Conservation (phyloP, 2,329 filamentous ascomycete genomes). For the Botrytis deweyae region DNA sequence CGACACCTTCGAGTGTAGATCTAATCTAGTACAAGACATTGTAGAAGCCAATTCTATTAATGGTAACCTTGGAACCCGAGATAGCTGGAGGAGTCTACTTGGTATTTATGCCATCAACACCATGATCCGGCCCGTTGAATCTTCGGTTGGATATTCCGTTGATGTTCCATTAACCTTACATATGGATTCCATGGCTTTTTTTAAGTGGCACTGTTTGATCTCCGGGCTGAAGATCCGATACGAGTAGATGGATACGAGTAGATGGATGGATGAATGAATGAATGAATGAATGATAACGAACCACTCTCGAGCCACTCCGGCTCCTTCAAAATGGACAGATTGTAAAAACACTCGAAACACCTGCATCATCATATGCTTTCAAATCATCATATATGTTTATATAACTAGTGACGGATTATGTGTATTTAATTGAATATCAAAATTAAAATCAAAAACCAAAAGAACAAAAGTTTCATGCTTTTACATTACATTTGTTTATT, state of each 20-base stretch:
- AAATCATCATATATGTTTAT: neutral
- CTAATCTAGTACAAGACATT: neutral
- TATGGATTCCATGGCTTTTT: neutral
- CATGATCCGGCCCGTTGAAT: constrained; percentile 4
- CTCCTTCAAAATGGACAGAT: neutral
- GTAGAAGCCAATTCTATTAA: neutral
- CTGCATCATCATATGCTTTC: neutral
- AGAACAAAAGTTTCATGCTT: neutral
- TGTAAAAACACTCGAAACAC: neutral
- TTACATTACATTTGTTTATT: neutral
- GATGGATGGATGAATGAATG: neutral
- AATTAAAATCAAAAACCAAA: neutral
- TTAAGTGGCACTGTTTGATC: neutral
- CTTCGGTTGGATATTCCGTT: neutral
- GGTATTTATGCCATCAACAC: neutral
- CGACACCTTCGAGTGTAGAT: neutral
- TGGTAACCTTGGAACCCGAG: neutral
- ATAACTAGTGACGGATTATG: neutral
- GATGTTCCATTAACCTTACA: neutral
- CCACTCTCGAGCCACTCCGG: constrained; percentile 14
- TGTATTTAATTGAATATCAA: neutral
- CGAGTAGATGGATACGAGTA: neutral
- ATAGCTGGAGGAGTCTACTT: neutral
- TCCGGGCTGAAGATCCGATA: neutral
- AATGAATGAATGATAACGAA: neutral